phyloP scores from a whole-genome alignment of 305 asterid species.

The Solanum aculeatissimum region DNA sequence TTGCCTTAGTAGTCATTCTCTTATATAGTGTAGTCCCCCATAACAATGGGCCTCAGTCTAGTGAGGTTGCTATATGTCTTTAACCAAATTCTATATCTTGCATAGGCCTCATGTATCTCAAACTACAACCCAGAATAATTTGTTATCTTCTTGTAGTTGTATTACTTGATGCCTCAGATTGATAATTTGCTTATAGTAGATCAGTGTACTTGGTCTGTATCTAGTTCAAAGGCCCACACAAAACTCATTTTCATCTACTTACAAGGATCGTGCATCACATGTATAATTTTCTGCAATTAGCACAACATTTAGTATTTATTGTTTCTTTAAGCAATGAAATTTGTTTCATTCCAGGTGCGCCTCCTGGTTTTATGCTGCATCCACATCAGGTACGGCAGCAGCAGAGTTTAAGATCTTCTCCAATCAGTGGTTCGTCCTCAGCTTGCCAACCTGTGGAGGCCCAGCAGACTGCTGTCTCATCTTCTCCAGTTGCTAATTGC shows the following conservation, averaged over 20 bases:
- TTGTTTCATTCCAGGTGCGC: constrained; percentile 14
- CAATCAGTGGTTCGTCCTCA: not conserved
- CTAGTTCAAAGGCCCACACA: not conserved
- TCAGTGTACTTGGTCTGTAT: not conserved
- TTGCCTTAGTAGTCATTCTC: too few relatives aligned
- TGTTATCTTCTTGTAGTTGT: not conserved
- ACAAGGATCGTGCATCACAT: not conserved
- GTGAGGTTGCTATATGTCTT: not conserved
- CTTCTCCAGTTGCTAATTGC: not conserved
- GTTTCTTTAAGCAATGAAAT: not conserved
- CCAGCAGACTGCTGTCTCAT: not conserved
- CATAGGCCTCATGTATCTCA: not conserved
- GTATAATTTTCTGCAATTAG: not conserved
- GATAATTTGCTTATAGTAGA: not conserved
- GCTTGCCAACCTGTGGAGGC: not conserved
- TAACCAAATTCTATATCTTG: not conserved
- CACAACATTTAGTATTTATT: not conserved
- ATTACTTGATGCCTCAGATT: not conserved
- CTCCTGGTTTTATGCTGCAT: constrained; percentile 18
- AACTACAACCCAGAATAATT: not conserved
- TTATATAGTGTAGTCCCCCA: too few relatives aligned
- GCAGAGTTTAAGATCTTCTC: not conserved
- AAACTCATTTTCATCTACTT: not conserved
- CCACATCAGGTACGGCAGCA: constrained; percentile 6
- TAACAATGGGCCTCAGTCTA: too few relatives aligned